Conservation (phyloP, 495 filamentous ascomycete genomes). For the Friedmanniomyces endolithicus region DNA sequence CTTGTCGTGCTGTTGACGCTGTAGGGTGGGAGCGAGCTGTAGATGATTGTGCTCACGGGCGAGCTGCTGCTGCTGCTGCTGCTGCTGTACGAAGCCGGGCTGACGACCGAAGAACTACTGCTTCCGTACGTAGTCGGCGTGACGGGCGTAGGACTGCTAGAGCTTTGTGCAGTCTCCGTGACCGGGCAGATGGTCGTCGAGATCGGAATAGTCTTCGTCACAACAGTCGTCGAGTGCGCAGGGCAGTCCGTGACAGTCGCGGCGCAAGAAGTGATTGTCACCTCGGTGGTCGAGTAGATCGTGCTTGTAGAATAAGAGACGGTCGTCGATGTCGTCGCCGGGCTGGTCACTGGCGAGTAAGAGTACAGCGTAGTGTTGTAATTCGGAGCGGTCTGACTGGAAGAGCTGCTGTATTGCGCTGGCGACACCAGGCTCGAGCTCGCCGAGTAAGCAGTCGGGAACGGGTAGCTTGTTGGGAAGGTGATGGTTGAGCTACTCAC, state of each 20-base stretch:
- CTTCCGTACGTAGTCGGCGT: too few species aligned
- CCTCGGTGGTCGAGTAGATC: constrained; percentile 6
- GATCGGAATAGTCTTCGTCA: not conserved
- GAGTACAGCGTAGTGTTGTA: not conserved
- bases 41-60: not conserved
- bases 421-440: constrained; percentile 26
- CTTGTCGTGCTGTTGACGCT: not conserved
- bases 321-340: too few species aligned
- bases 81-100: not conserved
- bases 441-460: constrained; percentile 26
- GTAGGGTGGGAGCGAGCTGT: not conserved
- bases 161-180: constrained; percentile 27
- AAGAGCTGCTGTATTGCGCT: constrained; percentile 17
- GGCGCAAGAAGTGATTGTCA: not conserved
- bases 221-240: constrained; percentile 3
- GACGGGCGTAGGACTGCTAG: constrained; percentile 12
- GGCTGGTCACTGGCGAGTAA: too few species aligned
- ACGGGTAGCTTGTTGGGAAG: not conserved
- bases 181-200: constrained; percentile 28
- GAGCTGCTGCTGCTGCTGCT: constrained; percentile 13
- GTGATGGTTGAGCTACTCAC: too few species aligned
- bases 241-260: not conserved
- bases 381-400: constrained; percentile 12
- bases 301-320: not conserved
- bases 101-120: constrained; percentile 6